Base-by-base conservation (phyloP, 805 yeast species). In the Kodamaea kakaduensis region DNA sequence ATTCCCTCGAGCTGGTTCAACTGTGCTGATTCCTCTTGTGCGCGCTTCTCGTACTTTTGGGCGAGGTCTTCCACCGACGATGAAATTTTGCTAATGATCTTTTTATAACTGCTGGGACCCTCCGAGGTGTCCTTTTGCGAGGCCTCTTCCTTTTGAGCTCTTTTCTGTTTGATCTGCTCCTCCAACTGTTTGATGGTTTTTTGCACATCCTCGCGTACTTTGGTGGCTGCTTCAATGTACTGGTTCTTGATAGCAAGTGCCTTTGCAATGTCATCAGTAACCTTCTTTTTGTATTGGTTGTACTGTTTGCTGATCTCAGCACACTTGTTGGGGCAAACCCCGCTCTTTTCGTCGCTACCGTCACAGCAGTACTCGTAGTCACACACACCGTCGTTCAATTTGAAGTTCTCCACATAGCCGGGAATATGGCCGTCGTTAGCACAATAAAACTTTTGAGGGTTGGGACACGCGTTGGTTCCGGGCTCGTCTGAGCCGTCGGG, bases 401-500 rank as follows among this genome's bases (percentile, higher is more conserved):
- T 72, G 48, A 66, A 75, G 6, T 79, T 70, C 4, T 87, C 81
- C 9, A 93, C 71, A 43, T 67, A 74, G 7, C 69, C 67, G 0
- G 88, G 76, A 4, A 69, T 50, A 45, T 76, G 82, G 3, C 96
- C 95, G 32, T 70, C 64, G 51, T 93, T 93, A 6, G 58, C 74
- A 60, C 98, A 90, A 56, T 77, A 88, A 51, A 87, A 89, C 31
- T 47, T 45, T 33, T 9, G 63, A 51, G 36, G 59, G 41, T 12
- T 58, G 9, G 46, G 43, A 57, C 97, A 90, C 0, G 96, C 96
- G 25, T 81, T 65, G 1, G 97, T 90, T 0, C 97, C 97, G 0
- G 97, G 96, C 57, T 93, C 97, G 61, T 93, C 98, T 4, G 89
- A 78, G 0, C 97, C 97, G 61, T 93, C 98, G 0, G 97, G 97